A percentile compares a stretch with the other conserved stretches of the same genome.
phyloP scores from a whole-genome alignment of 2,329 filamentous ascomycete species.

The Dactylellina cionopaga region DNA sequence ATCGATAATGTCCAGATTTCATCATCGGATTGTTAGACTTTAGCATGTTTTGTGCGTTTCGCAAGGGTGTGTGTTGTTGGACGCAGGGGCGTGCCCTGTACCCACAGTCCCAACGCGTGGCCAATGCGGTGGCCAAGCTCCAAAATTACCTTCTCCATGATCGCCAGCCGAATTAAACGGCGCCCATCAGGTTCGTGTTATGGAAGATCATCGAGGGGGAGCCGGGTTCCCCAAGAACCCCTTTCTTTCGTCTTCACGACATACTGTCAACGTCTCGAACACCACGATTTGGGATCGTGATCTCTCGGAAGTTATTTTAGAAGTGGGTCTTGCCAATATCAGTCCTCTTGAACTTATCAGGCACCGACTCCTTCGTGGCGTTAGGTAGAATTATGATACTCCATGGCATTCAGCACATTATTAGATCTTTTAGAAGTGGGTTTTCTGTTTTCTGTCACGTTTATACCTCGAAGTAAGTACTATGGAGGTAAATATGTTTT shows the following conservation, averaged over 20 bases:
- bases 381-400: too few relatives aligned
- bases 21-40: neutral
- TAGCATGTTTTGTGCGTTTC: neutral
- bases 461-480: too few relatives aligned
- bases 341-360: neutral
- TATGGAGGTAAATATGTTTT: too few relatives aligned
- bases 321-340: neutral
- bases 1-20: neutral
- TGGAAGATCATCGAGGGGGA: conserved; percentile 6
- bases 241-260: conserved; percentile 9
- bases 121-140: conserved; percentile 6
- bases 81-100: neutral
- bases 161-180: conserved; percentile 24
- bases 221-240: conserved; percentile 15
- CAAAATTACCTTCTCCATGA: conserved; percentile 19
- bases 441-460: too few relatives aligned
- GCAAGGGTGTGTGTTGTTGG: too few relatives aligned
- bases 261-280: neutral
- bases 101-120: neutral
- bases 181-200: neutral
- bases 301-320: conserved; percentile 40
- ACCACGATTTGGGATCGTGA: conserved; percentile 16
- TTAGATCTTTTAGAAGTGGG: too few relatives aligned
- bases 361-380: too few relatives aligned
- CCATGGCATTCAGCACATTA: too few relatives aligned